Percentiles rank a stretch among this genome's conserved stretches.
Evolutionary conservation across 2,329 filamentous ascomycete genomes (phyloP).

Genomic region (Cordyceps javanica): DNA sequence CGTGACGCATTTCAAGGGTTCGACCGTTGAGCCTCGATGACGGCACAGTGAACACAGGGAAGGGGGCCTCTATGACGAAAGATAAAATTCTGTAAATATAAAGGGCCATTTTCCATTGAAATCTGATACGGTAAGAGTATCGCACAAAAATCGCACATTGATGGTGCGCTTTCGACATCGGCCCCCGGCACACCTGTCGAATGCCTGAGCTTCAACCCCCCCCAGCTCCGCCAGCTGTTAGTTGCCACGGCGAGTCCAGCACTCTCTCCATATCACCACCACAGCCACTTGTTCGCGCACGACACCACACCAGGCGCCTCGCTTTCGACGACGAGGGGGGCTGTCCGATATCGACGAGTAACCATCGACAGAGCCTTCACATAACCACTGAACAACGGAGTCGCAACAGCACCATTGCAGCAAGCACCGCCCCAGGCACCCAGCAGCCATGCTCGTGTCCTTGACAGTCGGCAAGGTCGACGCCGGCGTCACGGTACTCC

Average conservation of each 20-base stretch:
- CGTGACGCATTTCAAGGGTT: background rate
- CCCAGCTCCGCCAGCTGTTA: conserved; percentile 6
- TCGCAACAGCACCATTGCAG: background rate
- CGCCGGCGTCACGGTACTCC: conserved; percentile 91
- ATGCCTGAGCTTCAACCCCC: conserved; percentile 6
- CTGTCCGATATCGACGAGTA: background rate
- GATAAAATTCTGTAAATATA: too few species aligned
- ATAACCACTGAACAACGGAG: background rate
- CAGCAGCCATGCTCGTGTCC: conserved; percentile 75
- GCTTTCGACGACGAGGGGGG: background rate
- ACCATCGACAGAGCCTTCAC: background rate
- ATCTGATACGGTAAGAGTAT: background rate
- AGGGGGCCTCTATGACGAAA: too few species aligned
- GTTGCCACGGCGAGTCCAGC: background rate
- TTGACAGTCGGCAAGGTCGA: conserved; percentile 99
- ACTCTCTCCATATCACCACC: conserved; percentile 7
- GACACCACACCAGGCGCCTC: background rate
- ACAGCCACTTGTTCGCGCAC: conserved; percentile 2
- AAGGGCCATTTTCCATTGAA: too few species aligned
- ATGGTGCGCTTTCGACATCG: background rate
- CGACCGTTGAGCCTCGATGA: background rate
- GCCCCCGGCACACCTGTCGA: background rate
- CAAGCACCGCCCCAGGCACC: conserved; percentile 1
- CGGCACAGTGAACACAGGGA: background rate
- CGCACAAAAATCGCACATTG: background rate